A percentile compares a stretch with the other conserved stretches of the same genome.
These are phyloP conservation scores for Mycena metata DNA, from an alignment of 768 basidiomycete species.

Conservation along the genomic window DNA sequence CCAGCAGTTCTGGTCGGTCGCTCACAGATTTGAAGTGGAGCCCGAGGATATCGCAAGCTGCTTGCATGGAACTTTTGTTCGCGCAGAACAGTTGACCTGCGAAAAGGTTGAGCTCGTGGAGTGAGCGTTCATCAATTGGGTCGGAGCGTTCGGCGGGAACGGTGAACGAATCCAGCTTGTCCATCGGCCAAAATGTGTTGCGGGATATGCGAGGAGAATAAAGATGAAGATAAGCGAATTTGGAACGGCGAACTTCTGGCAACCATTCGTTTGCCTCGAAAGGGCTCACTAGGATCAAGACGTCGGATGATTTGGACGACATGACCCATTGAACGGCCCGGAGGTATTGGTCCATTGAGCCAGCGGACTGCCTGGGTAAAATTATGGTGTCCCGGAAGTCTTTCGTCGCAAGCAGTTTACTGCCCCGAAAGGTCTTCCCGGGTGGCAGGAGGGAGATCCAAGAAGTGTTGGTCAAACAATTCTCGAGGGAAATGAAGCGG, in stretches of 20 bases:
- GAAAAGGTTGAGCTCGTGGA: slow-evolving; percentile 26
- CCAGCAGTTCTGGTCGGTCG: slow-evolving; percentile 4
- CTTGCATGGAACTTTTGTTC: slow-evolving; percentile 12
- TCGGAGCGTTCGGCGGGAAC: slow-evolving; percentile 5
- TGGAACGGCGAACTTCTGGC: slow-evolving; percentile 15
- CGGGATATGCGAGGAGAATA: slow-evolving; percentile 21
- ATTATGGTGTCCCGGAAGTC: slow-evolving; percentile 22
- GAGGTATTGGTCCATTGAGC: slow-evolving; percentile 25
- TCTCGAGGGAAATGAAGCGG: slow-evolving; percentile 10
- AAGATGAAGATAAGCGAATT: slow-evolving; percentile 14
- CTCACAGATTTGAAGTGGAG: slow-evolving; percentile 18
- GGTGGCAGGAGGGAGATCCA: slow-evolving; percentile 10
- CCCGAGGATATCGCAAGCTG: slow-evolving; percentile 19
- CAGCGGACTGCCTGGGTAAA: background rate
- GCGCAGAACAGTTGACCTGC: slow-evolving; percentile 26
- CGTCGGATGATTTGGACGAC: slow-evolving; percentile 4
- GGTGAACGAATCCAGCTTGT: slow-evolving; percentile 19
- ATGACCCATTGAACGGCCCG: slow-evolving; percentile 27
- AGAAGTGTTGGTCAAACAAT: slow-evolving; percentile 25
- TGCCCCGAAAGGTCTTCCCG: slow-evolving; percentile 15
- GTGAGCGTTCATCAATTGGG: background rate
- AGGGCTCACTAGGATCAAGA: slow-evolving; percentile 19
- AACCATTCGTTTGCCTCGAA: slow-evolving; percentile 27
- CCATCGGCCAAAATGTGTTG: slow-evolving; percentile 15
- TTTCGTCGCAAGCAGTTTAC: background rate